A percentile compares a stretch with the other conserved stretches of the same genome.
phyloP scores from a whole-genome alignment of 495 filamentous ascomycete genomes.

The Penicillium turbatum region DNA sequence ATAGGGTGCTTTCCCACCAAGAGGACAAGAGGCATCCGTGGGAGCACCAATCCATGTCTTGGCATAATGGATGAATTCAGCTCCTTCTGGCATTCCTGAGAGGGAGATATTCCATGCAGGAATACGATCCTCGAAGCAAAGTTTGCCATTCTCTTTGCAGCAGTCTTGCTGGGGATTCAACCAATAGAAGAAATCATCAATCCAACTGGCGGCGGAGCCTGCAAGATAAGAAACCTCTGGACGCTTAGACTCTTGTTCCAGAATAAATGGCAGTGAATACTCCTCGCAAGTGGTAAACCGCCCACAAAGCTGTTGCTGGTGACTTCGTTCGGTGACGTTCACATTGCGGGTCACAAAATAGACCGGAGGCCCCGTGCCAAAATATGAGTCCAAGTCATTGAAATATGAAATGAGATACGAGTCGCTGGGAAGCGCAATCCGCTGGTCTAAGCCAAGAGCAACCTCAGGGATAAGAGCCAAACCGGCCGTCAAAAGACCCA shows the following conservation, averaged over 20 bases:
- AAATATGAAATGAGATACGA: constrained; percentile 94
- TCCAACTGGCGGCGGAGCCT: constrained; percentile 91
- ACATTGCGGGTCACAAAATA: constrained; percentile 88
- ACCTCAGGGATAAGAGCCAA: constrained; percentile 80
- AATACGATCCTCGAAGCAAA: constrained; percentile 72
- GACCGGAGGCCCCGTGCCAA: constrained; percentile 86
- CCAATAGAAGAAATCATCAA: constrained; percentile 96
- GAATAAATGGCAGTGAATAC: constrained; percentile 75
- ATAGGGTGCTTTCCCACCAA: constrained; percentile 85
- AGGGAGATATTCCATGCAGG: constrained; percentile 86
- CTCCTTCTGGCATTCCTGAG: constrained; percentile 83
- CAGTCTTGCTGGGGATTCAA: constrained; percentile 84
- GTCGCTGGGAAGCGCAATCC: constrained; percentile 86
- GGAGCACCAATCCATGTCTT: constrained; percentile 76
- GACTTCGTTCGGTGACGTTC: constrained; percentile 65
- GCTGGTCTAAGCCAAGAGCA: constrained; percentile 84
- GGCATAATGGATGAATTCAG: constrained; percentile 83
- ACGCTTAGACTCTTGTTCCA: constrained; percentile 90
- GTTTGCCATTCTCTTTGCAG: constrained; percentile 61
- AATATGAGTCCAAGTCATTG: constrained; percentile 89
- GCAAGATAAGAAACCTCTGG: constrained; percentile 85
- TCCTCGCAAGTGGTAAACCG: constrained; percentile 83
- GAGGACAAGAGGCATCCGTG: constrained; percentile 75
- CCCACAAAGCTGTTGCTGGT: constrained; percentile 85
- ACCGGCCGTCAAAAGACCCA: constrained; percentile 82